Conservation (phyloP, 805 yeast species). For the Saturnispora dispora region DNA sequence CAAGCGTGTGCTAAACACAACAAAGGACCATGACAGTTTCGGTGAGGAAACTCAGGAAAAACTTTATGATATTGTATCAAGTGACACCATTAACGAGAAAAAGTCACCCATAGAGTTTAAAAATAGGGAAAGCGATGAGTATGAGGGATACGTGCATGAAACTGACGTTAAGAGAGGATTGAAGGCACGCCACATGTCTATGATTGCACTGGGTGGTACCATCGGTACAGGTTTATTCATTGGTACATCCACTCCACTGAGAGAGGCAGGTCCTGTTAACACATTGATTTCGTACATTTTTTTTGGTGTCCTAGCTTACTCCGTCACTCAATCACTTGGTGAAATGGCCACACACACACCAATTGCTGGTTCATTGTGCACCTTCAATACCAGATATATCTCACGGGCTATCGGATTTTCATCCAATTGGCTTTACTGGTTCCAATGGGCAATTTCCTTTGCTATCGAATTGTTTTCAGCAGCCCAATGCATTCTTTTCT, state of each 20-base stretch:
- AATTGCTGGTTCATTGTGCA: slow-evolving; percentile 56
- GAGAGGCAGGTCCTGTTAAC: slow-evolving; percentile 58
- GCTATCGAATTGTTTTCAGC: slow-evolving; percentile 64
- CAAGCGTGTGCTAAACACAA: background rate
- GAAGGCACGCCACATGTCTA: slow-evolving; percentile 57
- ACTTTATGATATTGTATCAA: background rate
- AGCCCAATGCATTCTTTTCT: slow-evolving; percentile 53
- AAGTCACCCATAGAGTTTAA: background rate
- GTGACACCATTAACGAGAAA: background rate
- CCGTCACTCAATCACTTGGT: slow-evolving; percentile 62
- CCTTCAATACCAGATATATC: slow-evolving; percentile 58
- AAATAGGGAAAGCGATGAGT: background rate
- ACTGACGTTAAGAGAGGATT: slow-evolving; percentile 36
- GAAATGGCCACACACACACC: slow-evolving; percentile 77
- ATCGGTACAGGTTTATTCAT: slow-evolving; percentile 73
- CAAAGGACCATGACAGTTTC: background rate
- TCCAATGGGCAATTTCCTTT: slow-evolving; percentile 66
- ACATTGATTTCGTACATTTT: slow-evolving; percentile 53
- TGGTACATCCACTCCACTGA: slow-evolving; percentile 46
- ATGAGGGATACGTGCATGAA: slow-evolving; percentile 10
- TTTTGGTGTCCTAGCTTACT: slow-evolving; percentile 54
- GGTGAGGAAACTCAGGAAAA: background rate
- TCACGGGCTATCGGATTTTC: slow-evolving; percentile 68
- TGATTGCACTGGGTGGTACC: slow-evolving; percentile 73
- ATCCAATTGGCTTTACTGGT: slow-evolving; percentile 65